Evolutionary conservation across 352 stramenopile genomes (phyloP).

Genomic region (Globisporangium emineosum): DNA sequence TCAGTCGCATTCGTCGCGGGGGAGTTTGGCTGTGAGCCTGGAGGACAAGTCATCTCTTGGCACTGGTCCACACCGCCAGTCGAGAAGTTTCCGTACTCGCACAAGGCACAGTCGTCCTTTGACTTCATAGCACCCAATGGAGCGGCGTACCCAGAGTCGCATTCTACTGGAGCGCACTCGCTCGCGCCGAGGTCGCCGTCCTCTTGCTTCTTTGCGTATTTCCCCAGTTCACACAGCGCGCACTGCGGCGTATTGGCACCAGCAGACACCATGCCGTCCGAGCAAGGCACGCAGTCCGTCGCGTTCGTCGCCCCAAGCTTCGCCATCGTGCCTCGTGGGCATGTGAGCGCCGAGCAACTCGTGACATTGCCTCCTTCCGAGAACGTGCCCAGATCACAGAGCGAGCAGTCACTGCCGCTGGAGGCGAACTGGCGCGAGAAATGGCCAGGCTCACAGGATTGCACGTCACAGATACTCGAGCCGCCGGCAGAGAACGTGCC

Average conservation of each 20-base stretch:
- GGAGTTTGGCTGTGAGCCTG: conserved; percentile 25
- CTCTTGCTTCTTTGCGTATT: conserved; percentile 21
- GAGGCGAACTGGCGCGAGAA: conserved; percentile 24
- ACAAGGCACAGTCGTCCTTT: conserved; percentile 23
- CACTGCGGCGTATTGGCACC: conserved; percentile 26
- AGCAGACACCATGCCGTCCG: conserved; percentile 26
- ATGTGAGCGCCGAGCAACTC: conserved; percentile 23
- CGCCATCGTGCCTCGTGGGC: conserved; percentile 28
- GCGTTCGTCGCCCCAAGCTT: conserved; percentile 25
- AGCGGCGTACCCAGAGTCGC: conserved; percentile 20
- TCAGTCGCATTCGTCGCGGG: conserved; percentile 22
- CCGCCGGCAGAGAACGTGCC: conserved; percentile 34
- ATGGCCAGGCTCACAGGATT: conserved; percentile 27
- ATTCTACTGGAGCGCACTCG: conserved; percentile 21
- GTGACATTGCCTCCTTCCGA: conserved; percentile 28
- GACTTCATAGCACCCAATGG: conserved; percentile 17
- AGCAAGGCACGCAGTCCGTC: conserved; percentile 31
- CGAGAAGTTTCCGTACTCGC: conserved; percentile 32
- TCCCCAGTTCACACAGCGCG: conserved; percentile 19
- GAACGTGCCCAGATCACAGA: conserved; percentile 35
- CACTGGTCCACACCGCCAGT: conserved; percentile 28
- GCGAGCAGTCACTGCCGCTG: conserved; percentile 28
- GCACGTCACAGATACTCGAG: conserved; percentile 18
- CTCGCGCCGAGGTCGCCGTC: conserved; percentile 27
- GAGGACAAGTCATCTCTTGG: conserved; percentile 26